Evolutionary conservation across 331 rosid genomes (phyloP), one percentile per base, ranked within the genome.

Genomic region (Stylosanthes scabra): DNA sequence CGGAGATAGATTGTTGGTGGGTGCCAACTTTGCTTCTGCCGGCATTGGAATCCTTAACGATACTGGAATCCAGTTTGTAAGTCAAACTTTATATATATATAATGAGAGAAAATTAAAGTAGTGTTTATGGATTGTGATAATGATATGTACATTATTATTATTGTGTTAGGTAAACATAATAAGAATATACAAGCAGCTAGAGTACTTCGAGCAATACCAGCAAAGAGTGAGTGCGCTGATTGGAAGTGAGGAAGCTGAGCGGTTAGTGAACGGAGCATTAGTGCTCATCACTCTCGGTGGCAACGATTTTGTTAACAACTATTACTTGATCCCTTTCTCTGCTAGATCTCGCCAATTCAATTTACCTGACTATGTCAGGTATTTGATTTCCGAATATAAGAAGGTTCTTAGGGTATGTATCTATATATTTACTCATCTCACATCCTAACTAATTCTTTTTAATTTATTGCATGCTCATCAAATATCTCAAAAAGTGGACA

Each of bases 21-120:
- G 97, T 49, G 97, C 97, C 63, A 91, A 91, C 80, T 91, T 91
- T 74, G 97, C 97, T 45, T 91, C 97, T 14, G 97, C 97, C 15
- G 97, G 97, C 27, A 88, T 91, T 56, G 97, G 97, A 68, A 87
- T 91, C 62, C 94, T 91, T 10, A 91, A 91, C 56, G 97, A 91
- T 84, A 91, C 97, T 0, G 97, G 97, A 77, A 2, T 88, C 39
- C 97, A 91, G 45, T 91, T 91, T 52, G 97, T 91, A 63, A 16
- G 91, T 83, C 14, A 44, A 11, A 40, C 41, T n/a, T n/a, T n/a
- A n/a, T n/a, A n/a, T 37, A 7, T 31, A n/a, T n/a, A n/a, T 20
- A 20, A 20, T 20, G 25, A 20, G 25, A 20, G n/a, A n/a, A n/a
- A n/a, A n/a, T n/a, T n/a, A n/a, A n/a, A n/a, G n/a, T n/a, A n/a